phyloP scores from a whole-genome alignment of 2,329 filamentous ascomycete genomes.

The Nemania sp. region DNA sequence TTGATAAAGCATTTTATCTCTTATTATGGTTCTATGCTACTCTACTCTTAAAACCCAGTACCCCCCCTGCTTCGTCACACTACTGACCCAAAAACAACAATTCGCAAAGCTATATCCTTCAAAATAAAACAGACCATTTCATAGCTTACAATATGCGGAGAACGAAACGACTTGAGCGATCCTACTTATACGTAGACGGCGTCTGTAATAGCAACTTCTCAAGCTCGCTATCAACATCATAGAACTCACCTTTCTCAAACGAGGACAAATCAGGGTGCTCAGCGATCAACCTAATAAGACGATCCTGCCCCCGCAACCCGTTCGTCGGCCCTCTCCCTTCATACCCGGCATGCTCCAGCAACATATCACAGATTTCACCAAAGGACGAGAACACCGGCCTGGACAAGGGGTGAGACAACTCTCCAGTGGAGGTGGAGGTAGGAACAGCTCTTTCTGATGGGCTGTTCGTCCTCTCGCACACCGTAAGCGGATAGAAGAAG shows the following conservation, averaged over 20 bases:
- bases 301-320: constrained; percentile 12
- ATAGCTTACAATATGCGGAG: neutral
- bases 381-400: neutral
- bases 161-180: neutral
- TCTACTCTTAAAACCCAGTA: no score
- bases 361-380: constrained; percentile 34
- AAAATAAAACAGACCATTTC: neutral
- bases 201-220: neutral
- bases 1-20: neutral
- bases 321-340: neutral
- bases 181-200: neutral
- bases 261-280: constrained; percentile 20
- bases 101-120: neutral
- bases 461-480: neutral
- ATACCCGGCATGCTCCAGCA: constrained; percentile 27
- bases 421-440: no score
- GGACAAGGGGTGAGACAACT: neutral
- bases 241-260: constrained; percentile 30
- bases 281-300: constrained; percentile 25
- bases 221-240: constrained; percentile 26
- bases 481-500: constrained; percentile 21
- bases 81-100: no score
- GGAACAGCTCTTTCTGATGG: no score
- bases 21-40: no score
- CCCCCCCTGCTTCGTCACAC: no score